phyloP scores from a whole-genome alignment of 306 rosid species.

The Spatholobus suberectus region DNA sequence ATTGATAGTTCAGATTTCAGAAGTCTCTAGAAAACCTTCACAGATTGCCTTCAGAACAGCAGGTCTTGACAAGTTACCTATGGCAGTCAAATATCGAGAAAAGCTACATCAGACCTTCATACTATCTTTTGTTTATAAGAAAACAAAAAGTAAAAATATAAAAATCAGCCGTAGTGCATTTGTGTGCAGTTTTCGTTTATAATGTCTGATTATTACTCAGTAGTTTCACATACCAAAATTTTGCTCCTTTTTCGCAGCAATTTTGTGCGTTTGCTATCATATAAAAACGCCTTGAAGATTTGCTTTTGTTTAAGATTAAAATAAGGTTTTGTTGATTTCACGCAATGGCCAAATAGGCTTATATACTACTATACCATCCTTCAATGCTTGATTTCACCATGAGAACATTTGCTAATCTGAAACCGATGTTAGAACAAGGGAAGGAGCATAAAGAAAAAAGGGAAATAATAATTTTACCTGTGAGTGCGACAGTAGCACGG shows the following conservation, averaged over 20 bases:
- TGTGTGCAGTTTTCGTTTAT: neutral
- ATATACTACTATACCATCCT: neutral
- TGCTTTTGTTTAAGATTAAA: neutral
- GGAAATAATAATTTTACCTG: neutral
- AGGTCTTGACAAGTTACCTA: neutral
- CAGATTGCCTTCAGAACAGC: neutral
- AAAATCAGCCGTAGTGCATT: neutral
- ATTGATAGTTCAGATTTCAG: neutral
- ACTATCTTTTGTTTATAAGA: no score
- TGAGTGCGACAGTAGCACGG: neutral
- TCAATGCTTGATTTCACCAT: neutral
- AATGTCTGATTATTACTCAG: neutral
- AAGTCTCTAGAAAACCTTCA: neutral
- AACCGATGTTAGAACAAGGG: neutral
- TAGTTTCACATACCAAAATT: neutral
- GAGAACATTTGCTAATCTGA: neutral
- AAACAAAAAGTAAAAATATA: no score
- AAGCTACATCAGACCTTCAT: no score
- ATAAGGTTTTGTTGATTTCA: neutral
- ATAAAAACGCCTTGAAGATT: neutral
- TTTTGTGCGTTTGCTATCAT: neutral
- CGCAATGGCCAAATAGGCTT: neutral
- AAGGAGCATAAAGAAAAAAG: no score
- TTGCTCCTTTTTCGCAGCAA: neutral
- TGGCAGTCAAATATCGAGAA: no score